Evolutionary conservation across 129 eudicot species (phyloP), one percentile per base, ranked within the genome.

Genomic region (Kitagawia praeruptora): DNA sequence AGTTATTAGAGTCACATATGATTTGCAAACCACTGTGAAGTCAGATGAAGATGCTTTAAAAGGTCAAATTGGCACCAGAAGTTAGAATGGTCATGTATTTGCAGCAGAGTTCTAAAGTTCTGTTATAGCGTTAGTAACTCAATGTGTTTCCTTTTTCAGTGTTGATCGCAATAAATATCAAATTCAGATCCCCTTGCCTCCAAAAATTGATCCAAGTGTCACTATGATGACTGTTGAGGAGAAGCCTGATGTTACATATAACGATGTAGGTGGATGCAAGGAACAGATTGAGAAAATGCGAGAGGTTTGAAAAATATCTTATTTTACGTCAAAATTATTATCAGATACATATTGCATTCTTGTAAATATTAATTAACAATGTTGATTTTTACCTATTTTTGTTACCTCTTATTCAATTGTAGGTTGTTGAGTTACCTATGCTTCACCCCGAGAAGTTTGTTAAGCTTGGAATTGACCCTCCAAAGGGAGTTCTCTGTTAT

Each of bases 221-320:
- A 96, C 99, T 54, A 96, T 96, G 99, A 96, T 96, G 99, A 96
- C 99, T 1, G 99, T 96, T 48, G 99, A 96, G 80, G 98, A 96
- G 83, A 96, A 96, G 80, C 99, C 99, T 34, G 99, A 96, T 80
- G 99, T 96, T 77, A 92, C 99, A 47, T 96, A 96, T 79, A 92
- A 96, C 76, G 99, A 96, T 76, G 99, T 96, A 63, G 99, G 99
- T 74, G 99, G 99, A 76, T 96, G 99, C 44, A 96, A 96, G 84
- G 99, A 96, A 77, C 99, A 96, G 82, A 96, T 96, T 72, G 99
- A 96, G 76, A 96, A 92, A 80, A 92, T 96, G 99, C 81, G 98
- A 86, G 99, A 96, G 96, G 99, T 95, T 37, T 44, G 31, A 11
- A 40, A n/a, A 39, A 21, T 41, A n/a, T 44, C 4, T 8, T 41